Evolutionary conservation across 2,329 filamentous ascomycete genomes (phyloP), one percentile per base, ranked within the genome.

Genomic region (Colletotrichum sp.): DNA sequence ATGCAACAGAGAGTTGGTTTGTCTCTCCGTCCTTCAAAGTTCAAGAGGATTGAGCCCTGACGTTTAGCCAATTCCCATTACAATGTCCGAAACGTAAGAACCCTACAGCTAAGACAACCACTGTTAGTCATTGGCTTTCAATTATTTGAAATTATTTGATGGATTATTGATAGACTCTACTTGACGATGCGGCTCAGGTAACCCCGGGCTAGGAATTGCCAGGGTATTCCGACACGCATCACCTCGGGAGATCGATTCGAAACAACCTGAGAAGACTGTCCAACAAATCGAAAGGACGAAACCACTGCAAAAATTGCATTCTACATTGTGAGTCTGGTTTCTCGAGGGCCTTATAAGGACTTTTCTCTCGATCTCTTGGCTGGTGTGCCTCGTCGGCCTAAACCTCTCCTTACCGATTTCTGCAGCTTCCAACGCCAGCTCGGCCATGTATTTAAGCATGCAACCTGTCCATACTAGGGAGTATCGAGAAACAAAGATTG

Each of bases 331-430:
- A 21, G 11, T 0, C 1, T 0, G 6, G 11, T 51, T 51, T 8
- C 11, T 12, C 6, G 43, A 4, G 3, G 43, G 43, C 12, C 18
- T 51, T 8, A 13, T 51, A 13, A 51, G 6, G 0, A 3, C 11
- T n/a, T 12, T 3, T 3, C 38, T 18, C n/a, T n/a, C 0, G 18
- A 47, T 0, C 38, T 47, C 38, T 47, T 47, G 3, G 38, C 18
- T 43, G 0, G 5, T 2, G 1, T 9, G 38, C 9, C 38, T 47
- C 38, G 38, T n/a, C 0, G 1, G n/a, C 18, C 38, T 1, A 0
- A 18, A 47, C 38, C 38, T 11, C 38, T n/a, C 18, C 5, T 6
- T n/a, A 0, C 38, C 0, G 5, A 47, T 47, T n/a, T 47, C 38
- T 6, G n/a, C 43, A 51, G 43, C 11, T 1, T 13, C n/a, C 43